These are phyloP conservation scores for Thraustochytrium sp. DNA, from an alignment of 352 stramenopile species.

Conservation along the genomic window DNA sequence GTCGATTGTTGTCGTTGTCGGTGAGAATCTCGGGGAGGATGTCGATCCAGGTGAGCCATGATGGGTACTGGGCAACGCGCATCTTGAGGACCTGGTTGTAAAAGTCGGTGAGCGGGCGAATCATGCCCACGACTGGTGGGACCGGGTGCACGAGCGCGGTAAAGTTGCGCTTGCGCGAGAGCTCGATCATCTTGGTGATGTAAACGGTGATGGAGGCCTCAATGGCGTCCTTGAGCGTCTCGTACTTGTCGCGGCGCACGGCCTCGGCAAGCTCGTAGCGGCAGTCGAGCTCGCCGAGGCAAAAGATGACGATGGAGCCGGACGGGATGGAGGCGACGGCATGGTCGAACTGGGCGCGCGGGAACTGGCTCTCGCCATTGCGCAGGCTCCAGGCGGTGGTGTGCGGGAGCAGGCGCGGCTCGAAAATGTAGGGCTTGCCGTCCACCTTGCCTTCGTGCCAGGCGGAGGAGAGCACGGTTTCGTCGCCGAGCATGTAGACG, in stretches of 20 bases:
- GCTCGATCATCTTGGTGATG: slow-evolving; percentile 59
- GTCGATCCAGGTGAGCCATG: slow-evolving; percentile 70
- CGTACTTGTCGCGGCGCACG: slow-evolving; percentile 75
- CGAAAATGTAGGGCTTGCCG: slow-evolving; percentile 47
- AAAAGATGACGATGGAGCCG: slow-evolving; percentile 65
- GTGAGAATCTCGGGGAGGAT: slow-evolving; percentile 73
- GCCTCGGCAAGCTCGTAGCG: slow-evolving; percentile 79
- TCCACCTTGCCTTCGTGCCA: slow-evolving; percentile 64
- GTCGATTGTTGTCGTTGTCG: too few species aligned
- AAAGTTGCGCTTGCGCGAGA: slow-evolving; percentile 62
- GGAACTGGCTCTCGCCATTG: slow-evolving; percentile 76
- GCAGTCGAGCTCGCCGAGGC: slow-evolving; percentile 92
- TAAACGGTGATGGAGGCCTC: slow-evolving; percentile 68
- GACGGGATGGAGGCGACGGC: slow-evolving; percentile 5
- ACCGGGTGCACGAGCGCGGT: slow-evolving; percentile 71
- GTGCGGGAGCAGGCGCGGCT: slow-evolving; percentile 75
- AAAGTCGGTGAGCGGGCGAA: slow-evolving; percentile 65
- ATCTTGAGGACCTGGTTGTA: slow-evolving; percentile 70
- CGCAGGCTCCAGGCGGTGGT: slow-evolving; percentile 88
- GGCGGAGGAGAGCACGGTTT: slow-evolving; percentile 74
- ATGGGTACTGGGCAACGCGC: slow-evolving; percentile 46
- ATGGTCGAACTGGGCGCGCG: slow-evolving; percentile 75
- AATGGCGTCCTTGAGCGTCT: slow-evolving; percentile 72
- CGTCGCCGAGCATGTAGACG: slow-evolving; percentile 83
- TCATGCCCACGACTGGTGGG: slow-evolving; percentile 77